Base-by-base conservation (phyloP, 2,329 filamentous ascomycete genomes). In the Hymenoscyphus repandus region DNA sequence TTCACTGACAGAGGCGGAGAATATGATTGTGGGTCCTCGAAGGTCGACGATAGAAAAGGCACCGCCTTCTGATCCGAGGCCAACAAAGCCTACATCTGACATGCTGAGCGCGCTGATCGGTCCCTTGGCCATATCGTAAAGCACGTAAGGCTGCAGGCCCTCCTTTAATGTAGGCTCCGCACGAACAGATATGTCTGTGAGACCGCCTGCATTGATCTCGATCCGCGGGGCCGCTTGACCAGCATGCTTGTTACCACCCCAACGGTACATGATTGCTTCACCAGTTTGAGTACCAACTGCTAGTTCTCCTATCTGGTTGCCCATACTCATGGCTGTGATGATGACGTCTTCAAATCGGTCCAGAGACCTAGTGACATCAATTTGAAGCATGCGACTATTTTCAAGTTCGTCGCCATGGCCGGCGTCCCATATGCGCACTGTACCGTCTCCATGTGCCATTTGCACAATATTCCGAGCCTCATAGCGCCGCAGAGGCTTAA, bases 331-430 rank as follows among this genome's bases (percentile, higher is more conserved):
- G n/a, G 80, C 74, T 0, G 85, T 85, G 9, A 96, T 79, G 42
- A 88, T 84, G 11, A 96, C 75, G 56, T 88, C 80, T 3, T 89
- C 82, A 53, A 80, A 86, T n/a, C 89, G 82, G 47, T 86, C 87
- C 4, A 97, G 74, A 2, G 92, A 88, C 56, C 89, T 80, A 6
- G 88, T 86, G 34, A 97, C 75, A 62, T 99, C 92, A 5, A 95
- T 83, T 70, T 99, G 92, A 20, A 97, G 72, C 47, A 89, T 77
- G 3, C 76, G 75, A 11, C 82, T 77, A 62, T 97, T 97, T 68
- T 99, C 93, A 45, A 99, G 87, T 62, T 96, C 89, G 64, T 99
- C 93, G 12, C 83, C 88, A 62, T 95, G 88, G 0, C 93, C 93
- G 17, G 86, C 82, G 68, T 99, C 93, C 90, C 91, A 99, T 6